These are phyloP conservation scores for Penicillium digitatum DNA, from an alignment of 2,329 filamentous ascomycete genomes.

Conservation along the genomic window DNA sequence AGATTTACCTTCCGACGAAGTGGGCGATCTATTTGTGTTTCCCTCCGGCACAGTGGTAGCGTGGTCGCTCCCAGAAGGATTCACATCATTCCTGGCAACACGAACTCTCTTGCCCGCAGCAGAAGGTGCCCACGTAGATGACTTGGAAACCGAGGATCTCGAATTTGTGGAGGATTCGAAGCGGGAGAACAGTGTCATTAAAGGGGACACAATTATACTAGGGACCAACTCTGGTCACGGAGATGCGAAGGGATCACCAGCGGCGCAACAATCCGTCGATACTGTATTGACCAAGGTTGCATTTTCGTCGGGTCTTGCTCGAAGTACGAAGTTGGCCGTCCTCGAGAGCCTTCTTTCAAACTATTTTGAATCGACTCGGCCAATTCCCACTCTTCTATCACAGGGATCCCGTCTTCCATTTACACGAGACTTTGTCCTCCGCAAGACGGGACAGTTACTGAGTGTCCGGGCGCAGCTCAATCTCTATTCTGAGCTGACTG, in stretches of 20 bases:
- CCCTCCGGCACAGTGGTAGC: conserved; percentile 89
- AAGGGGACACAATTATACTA: conserved; percentile 82
- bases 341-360: conserved; percentile 76
- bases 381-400: conserved; percentile 74
- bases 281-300: conserved; percentile 87
- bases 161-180: conserved; percentile 75
- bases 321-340: conserved; percentile 89
- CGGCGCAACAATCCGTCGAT: conserved; percentile 46
- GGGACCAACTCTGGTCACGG: conserved; percentile 60
- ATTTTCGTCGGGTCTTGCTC: conserved; percentile 88
- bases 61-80: conserved; percentile 78
- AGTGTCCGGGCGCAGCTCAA: conserved; percentile 88
- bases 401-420: conserved; percentile 61
- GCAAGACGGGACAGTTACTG: conserved; percentile 89
- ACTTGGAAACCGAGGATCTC: conserved; percentile 81
- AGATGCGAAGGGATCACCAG: conserved; percentile 19
- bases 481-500: conserved; percentile 93
- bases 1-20: conserved; percentile 43
- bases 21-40: conserved; percentile 91
- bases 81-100: conserved; percentile 66
- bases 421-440: conserved; percentile 73
- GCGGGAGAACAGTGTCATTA: conserved; percentile 70
- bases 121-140: conserved; percentile 65
- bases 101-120: conserved; percentile 72
- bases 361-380: conserved; percentile 82